Conservation (phyloP, 305 asterid genomes). For the Petunia hybrid region DNA sequence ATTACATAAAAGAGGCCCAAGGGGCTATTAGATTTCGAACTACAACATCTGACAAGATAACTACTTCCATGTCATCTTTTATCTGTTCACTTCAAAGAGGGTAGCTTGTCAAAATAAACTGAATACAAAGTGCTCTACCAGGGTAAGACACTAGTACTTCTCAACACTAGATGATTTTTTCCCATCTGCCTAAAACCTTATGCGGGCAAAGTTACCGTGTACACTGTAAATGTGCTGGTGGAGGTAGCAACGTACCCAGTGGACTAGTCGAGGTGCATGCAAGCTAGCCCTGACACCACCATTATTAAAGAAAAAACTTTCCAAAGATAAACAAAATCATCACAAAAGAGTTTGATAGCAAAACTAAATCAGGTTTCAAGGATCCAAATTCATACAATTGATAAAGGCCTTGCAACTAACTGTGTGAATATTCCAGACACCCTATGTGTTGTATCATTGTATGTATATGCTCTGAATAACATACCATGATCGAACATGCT, state of each 20-base stretch:
- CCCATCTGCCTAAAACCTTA: too few species aligned
- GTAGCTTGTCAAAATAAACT: neutral
- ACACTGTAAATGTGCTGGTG: too few species aligned
- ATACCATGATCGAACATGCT: neutral
- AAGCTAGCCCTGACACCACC: too few species aligned
- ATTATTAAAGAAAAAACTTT: too few species aligned
- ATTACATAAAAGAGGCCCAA: constrained; percentile 12
- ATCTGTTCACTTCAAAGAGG: constrained; percentile 14
- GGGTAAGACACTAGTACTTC: neutral
- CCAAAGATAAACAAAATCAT: neutral
- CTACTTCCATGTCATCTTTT: neutral
- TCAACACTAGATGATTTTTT: too few species aligned
- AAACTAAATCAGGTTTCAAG: neutral
- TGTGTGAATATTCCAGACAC: constrained; percentile 11
- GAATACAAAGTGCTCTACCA: constrained; percentile 23
- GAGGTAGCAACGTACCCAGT: too few species aligned
- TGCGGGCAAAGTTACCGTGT: too few species aligned
- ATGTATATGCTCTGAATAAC: neutral
- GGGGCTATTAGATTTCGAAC: neutral
- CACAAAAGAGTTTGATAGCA: neutral
- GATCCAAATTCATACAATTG: constrained; percentile 10
- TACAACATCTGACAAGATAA: constrained; percentile 23
- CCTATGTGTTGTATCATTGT: neutral
- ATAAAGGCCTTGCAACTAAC: constrained; percentile 16
- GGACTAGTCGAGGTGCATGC: too few species aligned